Evolutionary conservation across 495 filamentous ascomycete species (phyloP).

Genomic region (Aeminium ludgeri): DNA sequence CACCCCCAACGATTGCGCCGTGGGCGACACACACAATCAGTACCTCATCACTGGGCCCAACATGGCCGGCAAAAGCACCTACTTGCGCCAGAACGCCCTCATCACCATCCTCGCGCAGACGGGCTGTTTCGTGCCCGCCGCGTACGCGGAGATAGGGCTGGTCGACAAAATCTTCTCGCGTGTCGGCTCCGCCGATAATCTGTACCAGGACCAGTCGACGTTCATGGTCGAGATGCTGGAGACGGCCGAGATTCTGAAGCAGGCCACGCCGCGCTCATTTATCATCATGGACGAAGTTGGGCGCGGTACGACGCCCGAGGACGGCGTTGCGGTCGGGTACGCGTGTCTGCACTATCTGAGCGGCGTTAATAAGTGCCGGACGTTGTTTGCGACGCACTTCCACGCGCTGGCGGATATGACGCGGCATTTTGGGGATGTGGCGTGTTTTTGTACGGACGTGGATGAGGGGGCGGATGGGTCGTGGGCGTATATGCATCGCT

Average conservation of each 20-base stretch:
- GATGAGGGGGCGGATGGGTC: conserved; percentile 43
- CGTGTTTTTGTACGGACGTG: conserved; percentile 80
- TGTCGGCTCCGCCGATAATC: conserved; percentile 71
- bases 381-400: conserved; percentile 91
- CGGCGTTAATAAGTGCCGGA: conserved; percentile 54
- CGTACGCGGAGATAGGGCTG: conserved; percentile 66
- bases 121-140: conserved; percentile 79
- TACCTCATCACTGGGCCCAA: conserved; percentile 97
- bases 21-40: conserved; percentile 50
- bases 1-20: conserved; percentile 69
- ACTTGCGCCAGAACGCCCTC: conserved; percentile 82
- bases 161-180: conserved; percentile 88
- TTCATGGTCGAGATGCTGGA: conserved; percentile 88
- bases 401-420: conserved; percentile 70
- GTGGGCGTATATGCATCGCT: conserved; percentile 74
- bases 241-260: conserved; percentile 49
- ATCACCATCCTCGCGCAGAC: conserved; percentile 86
- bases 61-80: conserved; percentile 96
- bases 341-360: conserved; percentile 73
- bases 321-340: conserved; percentile 78
- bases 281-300: conserved; percentile 99
- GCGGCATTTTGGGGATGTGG: conserved; percentile 42
- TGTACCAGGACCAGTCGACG: conserved; percentile 81
- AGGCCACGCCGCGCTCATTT: conserved; percentile 54
- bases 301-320: conserved; percentile 78